phyloP scores from a whole-genome alignment of 2,329 filamentous ascomycete genomes.

The Aspergillus neotritici region DNA sequence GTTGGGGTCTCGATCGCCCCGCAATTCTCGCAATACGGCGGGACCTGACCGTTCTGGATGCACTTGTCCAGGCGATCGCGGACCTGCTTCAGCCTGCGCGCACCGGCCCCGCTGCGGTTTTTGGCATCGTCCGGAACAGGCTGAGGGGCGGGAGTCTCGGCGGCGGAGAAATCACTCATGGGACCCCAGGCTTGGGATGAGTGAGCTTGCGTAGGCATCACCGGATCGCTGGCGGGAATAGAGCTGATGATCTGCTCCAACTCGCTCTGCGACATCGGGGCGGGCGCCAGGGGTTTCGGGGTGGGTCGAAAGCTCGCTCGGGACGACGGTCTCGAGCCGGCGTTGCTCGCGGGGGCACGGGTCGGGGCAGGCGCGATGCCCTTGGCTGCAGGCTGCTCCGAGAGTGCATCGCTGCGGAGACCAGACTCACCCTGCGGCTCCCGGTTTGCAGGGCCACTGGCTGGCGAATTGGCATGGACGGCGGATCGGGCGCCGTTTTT shows the following conservation, averaged over 20 bases:
- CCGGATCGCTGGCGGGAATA: slow-evolving; percentile 50
- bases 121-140: slow-evolving; percentile 29
- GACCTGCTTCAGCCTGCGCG: slow-evolving; percentile 62
- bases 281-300: slow-evolving; percentile 36
- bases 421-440: slow-evolving; percentile 18
- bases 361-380: slow-evolving; percentile 18
- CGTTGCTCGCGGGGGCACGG: slow-evolving; percentile 23
- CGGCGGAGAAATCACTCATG: slow-evolving; percentile 41
- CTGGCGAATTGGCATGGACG: slow-evolving; percentile 24
- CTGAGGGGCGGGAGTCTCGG: slow-evolving; percentile 33
- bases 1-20: slow-evolving; percentile 93
- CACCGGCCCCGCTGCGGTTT: slow-evolving; percentile 47
- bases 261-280: slow-evolving; percentile 32
- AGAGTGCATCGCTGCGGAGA: slow-evolving; percentile 14
- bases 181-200: slow-evolving; percentile 39
- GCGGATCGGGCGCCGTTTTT: slow-evolving; percentile 20
- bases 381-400: slow-evolving; percentile 16
- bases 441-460: slow-evolving; percentile 15
- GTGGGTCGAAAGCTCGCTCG: slow-evolving; percentile 31
- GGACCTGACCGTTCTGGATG: slow-evolving; percentile 75
- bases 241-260: slow-evolving; percentile 26
- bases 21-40: slow-evolving; percentile 85
- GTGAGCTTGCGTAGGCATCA: slow-evolving; percentile 21
- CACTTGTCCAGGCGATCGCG: slow-evolving; percentile 51
- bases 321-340: slow-evolving; percentile 34